These are phyloP conservation scores for Talaromyces sp. DNA, from an alignment of 2,329 filamentous ascomycete genomes.

Conservation along the genomic window DNA sequence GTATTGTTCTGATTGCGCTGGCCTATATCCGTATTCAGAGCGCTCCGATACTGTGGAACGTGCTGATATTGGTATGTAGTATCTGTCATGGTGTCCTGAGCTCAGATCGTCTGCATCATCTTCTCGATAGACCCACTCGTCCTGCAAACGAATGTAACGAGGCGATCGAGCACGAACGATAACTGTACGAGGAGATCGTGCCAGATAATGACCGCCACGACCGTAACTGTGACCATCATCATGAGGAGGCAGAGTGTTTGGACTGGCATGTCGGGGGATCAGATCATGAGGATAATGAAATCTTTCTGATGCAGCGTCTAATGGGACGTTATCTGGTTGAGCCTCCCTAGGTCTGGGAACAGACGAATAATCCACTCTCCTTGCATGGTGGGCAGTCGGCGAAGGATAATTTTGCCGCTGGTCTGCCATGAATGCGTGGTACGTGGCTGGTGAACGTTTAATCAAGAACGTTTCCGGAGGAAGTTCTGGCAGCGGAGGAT, in stretches of 20 bases:
- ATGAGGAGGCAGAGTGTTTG: background rate
- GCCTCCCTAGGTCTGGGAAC: background rate
- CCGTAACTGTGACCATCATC: constrained; percentile 2
- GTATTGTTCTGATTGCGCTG: constrained; percentile 1
- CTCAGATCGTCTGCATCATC: constrained; percentile 1
- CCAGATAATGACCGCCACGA: background rate
- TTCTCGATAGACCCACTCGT: constrained; percentile 8
- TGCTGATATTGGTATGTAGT: constrained; percentile 8
- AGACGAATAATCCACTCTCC: background rate
- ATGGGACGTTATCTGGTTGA: background rate
- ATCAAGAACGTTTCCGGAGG: constrained; percentile 3
- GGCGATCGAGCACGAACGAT: background rate
- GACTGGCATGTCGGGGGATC: background rate
- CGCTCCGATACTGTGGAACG: background rate
- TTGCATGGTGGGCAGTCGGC: background rate
- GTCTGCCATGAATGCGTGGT: background rate
- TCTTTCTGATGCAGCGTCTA: background rate
- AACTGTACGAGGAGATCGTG: background rate
- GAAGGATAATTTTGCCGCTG: constrained; percentile 1
- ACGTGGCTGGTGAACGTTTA: constrained; percentile 6
- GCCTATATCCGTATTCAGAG: constrained; percentile 1
- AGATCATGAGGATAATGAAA: background rate
- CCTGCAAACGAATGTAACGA: constrained; percentile 4
- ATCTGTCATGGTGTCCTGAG: constrained; percentile 11
- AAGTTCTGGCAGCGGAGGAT: constrained; percentile 4